A percentile compares a stretch with the other conserved stretches of the same genome.
phyloP scores from a whole-genome alignment of 495 filamentous ascomycete species.

The Astrocystis sublimbata region DNA sequence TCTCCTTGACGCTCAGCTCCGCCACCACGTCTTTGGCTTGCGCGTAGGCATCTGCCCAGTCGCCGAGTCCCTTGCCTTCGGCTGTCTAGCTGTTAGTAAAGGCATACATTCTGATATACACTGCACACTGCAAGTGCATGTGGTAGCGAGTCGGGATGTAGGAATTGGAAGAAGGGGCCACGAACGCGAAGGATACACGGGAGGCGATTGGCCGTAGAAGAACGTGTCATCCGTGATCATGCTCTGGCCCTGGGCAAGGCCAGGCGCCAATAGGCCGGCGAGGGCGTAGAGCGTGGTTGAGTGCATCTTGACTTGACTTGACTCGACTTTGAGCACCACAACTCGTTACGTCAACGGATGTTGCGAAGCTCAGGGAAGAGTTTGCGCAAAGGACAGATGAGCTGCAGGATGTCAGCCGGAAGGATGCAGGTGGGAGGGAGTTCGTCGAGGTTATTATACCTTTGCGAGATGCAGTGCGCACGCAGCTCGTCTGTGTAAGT shows the following conservation, averaged over 20 bases:
- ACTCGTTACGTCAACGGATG: not conserved
- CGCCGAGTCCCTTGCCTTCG: conserved; percentile 37
- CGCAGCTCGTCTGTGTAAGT: no score
- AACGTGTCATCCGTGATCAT: conserved; percentile 44
- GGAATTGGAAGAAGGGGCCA: not conserved
- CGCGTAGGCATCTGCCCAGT: conserved; percentile 51
- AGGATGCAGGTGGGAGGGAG: no score
- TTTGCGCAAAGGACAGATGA: not conserved
- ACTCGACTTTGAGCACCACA: conserved; percentile 10
- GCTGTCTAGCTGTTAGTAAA: conserved; percentile 69
- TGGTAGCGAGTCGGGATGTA: no score
- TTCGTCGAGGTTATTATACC: no score
- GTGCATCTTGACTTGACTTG: conserved; percentile 26
- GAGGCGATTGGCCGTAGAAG: conserved; percentile 60
- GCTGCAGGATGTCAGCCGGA: not conserved
- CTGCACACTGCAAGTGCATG: no score
- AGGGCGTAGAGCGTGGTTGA: conserved; percentile 29
- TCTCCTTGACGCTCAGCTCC: conserved; percentile 61
- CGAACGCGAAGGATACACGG: conserved; percentile 60
- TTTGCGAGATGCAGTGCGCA: no score
- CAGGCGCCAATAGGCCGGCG: conserved; percentile 37
- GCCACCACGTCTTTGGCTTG: conserved; percentile 57
- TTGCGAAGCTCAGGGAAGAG: not conserved
- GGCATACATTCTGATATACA: no score
- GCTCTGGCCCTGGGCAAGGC: conserved; percentile 24